Evolutionary conservation across 2,329 filamentous ascomycete genomes (phyloP), one percentile per base, ranked within the genome.

Genomic region (Aspergillus sp.): DNA sequence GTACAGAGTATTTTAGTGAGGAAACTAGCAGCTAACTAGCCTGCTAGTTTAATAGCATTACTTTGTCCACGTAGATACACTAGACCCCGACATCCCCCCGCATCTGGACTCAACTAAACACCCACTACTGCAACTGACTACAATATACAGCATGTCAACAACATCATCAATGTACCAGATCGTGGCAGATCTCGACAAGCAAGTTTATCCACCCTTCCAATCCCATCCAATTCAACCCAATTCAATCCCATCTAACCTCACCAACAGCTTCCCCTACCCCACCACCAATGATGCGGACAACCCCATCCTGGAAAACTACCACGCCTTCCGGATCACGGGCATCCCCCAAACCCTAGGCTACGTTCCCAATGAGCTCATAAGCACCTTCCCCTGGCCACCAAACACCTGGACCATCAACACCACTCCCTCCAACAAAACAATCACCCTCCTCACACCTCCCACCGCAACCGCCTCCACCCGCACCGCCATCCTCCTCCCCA

Each of bases 291-390:
- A 10, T 5, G 25, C 6, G 2, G 5, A 45, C 19, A 23, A 45
- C 41, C 17, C 41, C 19, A 12, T 45, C 8, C 41, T 45, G 10
- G 4, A 30, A 2, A 50, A 23, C 3, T 39, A 19, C 53, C 60
- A 61, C 30, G 38, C 55, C 15, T 63, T 63, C 41, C 28, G 19
- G 6, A 51, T 61, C 15, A n/a, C 23, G 12, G 52, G 41, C 8
- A 61, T 48, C n/a, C 3, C 9, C 12, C 1, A 12, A 1, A 39
- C 32, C 1, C 48, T 63, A 2, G 61, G 61, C 10, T 51, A 63
- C 41, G 50, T 63, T 17, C 47, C 49, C 9, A 23, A 43, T 2
- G 3, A 17, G 10, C 39, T 59, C 10, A 51, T 63, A 8, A 13
- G 23, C 0, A 32, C 47, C 12, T 45, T 61, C 58, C 17, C 12